Evolutionary conservation across 1,284 basidiomycete species (phyloP).

Genomic region (Malassezia brasiliensis): DNA sequence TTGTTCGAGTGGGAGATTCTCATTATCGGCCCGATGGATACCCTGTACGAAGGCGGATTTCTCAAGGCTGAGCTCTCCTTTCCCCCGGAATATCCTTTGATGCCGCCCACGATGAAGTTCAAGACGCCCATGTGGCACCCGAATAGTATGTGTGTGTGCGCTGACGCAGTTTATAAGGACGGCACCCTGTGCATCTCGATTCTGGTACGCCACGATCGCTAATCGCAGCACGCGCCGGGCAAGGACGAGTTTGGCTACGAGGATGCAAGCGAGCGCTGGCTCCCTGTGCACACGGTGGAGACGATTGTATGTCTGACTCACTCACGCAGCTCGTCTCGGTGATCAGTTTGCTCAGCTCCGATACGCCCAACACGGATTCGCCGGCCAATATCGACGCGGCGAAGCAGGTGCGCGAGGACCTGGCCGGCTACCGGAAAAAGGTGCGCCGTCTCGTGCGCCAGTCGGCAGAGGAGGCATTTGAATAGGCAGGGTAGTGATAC

Average conservation of each 20-base stretch:
- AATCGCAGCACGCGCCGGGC: conserved; percentile 73
- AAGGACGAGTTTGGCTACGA: conserved; percentile 98
- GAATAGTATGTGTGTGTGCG: conserved; percentile 60
- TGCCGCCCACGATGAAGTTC: conserved; percentile 92
- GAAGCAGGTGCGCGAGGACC: conserved; percentile 46
- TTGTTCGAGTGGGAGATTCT: conserved; percentile 48
- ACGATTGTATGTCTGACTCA: conserved; percentile 66
- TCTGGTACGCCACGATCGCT: conserved; percentile 54
- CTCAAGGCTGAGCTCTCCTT: conserved; percentile 44
- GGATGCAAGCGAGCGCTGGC: conserved; percentile 92
- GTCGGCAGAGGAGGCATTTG: conserved; percentile 38
- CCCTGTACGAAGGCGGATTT: conserved; percentile 47
- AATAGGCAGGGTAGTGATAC: conserved; percentile 10
- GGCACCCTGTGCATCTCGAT: conserved; percentile 93
- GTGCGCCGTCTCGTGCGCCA: conserved; percentile 42
- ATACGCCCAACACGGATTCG: conserved; percentile 83
- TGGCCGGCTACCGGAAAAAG: conserved; percentile 43
- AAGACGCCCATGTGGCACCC: conserved; percentile 98
- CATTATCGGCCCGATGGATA: conserved; percentile 48
- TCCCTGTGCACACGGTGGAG: conserved; percentile 92
- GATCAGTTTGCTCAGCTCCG: conserved; percentile 84
- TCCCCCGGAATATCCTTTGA: conserved; percentile 61
- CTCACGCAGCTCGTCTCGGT: conserved; percentile 74
- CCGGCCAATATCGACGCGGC: conserved; percentile 90
- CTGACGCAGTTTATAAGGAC: conserved; percentile 63